Evolutionary conservation across 495 filamentous ascomycete genomes (phyloP).

Genomic region (Xanthoparmelia taractica): DNA sequence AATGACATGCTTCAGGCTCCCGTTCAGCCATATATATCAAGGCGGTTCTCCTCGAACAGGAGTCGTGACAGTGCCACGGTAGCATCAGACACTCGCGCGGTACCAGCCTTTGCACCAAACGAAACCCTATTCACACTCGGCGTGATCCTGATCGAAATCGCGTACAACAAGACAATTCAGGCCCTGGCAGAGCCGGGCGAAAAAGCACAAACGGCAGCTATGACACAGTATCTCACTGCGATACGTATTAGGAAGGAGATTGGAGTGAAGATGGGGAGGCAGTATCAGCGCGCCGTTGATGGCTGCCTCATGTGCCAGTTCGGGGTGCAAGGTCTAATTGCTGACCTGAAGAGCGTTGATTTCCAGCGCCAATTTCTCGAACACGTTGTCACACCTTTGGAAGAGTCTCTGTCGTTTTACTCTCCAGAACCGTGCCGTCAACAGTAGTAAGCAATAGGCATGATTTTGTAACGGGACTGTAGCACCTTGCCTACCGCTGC

Average conservation of each 20-base stretch:
- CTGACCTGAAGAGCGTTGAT: conserved; percentile 16
- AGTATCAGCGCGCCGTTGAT: conserved; percentile 17
- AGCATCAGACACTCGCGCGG: background rate
- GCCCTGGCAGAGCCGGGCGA: conserved; percentile 2
- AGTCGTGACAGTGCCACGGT: background rate
- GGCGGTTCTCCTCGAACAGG: conserved; percentile 3
- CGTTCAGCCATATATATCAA: conserved; percentile 9
- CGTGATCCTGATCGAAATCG: conserved; percentile 9
- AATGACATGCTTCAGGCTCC: background rate
- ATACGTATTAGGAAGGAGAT: conserved; percentile 5
- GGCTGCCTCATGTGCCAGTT: conserved; percentile 10
- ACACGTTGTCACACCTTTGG: conserved; percentile 6
- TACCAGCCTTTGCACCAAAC: background rate
- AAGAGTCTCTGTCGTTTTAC: conserved; percentile 22
- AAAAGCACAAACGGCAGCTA: background rate
- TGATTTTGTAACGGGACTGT: too few relatives aligned
- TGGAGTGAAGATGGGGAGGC: conserved; percentile 10
- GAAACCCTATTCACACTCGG: conserved; percentile 8
- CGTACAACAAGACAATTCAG: conserved; percentile 11
- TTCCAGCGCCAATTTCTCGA: conserved; percentile 9
- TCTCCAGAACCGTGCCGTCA: background rate
- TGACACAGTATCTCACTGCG: background rate
- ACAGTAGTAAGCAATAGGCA: too few relatives aligned
- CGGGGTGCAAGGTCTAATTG: conserved; percentile 11
- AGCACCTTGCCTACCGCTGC: background rate